Conservation (phyloP, 2,329 filamentous ascomycete species). For the Fusarium palustre region DNA sequence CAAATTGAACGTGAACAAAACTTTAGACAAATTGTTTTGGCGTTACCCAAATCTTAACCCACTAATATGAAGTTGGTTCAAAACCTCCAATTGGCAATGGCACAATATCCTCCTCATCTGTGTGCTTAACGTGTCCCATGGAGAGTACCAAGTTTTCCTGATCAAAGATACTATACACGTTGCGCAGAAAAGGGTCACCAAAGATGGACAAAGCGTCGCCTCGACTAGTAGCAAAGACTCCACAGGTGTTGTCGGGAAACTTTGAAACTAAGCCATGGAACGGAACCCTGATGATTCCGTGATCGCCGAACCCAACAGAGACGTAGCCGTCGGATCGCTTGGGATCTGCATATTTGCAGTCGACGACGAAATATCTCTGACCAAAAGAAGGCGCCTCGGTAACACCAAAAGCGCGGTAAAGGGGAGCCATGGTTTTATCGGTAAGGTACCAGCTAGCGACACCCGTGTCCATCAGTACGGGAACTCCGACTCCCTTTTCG, state of each 20-base stretch:
- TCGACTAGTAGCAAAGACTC: background rate
- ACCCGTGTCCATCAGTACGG: background rate
- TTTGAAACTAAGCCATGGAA: slow-evolving; percentile 1
- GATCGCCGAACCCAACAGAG: background rate
- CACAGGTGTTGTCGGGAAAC: background rate
- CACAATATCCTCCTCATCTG: background rate
- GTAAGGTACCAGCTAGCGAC: background rate
- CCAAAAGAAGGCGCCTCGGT: background rate
- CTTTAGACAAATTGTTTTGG: no score
- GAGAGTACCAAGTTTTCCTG: slow-evolving; percentile 2
- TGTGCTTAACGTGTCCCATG: slow-evolving; percentile 3
- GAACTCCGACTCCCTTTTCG: background rate
- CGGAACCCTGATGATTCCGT: slow-evolving; percentile 3
- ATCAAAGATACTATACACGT: slow-evolving; percentile 11
- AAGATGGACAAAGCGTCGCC: background rate
- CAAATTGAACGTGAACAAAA: no score
- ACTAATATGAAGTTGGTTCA: background rate
- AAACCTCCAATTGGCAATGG: background rate
- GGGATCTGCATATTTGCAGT: slow-evolving; percentile 7
- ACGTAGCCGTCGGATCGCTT: background rate
- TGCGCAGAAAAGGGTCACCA: slow-evolving; percentile 11
- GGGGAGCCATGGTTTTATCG: background rate
- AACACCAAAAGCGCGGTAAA: background rate
- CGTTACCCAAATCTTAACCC: no score
- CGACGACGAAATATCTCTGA: background rate